phyloP scores from a whole-genome alignment of 768 basidiomycete species.

The Ramaria sp. region DNA sequence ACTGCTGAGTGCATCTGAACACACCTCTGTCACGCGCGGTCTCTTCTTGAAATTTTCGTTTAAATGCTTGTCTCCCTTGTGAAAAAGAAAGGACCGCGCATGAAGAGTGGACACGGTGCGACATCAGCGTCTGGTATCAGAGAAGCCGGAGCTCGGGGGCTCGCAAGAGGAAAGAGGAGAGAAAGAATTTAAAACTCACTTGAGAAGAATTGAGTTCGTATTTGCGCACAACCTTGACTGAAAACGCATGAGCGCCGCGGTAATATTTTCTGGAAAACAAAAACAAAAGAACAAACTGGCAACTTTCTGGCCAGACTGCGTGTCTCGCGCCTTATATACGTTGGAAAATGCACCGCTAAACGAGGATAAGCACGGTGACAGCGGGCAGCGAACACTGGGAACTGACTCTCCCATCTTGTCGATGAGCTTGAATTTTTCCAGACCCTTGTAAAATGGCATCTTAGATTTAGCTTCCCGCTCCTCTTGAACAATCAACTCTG shows the following conservation, averaged over 20 bases:
- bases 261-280: slow-evolving; percentile 11
- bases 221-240: slow-evolving; percentile 93
- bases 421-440: slow-evolving; percentile 65
- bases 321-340: slow-evolving; percentile 87
- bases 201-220: slow-evolving; percentile 84
- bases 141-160: not conserved
- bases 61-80: slow-evolving; percentile 87
- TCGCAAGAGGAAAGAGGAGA: slow-evolving; percentile 7
- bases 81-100: slow-evolving; percentile 12
- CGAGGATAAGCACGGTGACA: not conserved
- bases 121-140: slow-evolving; percentile 10
- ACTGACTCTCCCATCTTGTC: slow-evolving; percentile 94
- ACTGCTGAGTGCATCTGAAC: slow-evolving; percentile 17
- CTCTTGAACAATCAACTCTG: slow-evolving; percentile 64
- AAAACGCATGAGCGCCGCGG: slow-evolving; percentile 12
- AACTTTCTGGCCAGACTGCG: slow-evolving; percentile 61
- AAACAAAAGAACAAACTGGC: slow-evolving; percentile 50
- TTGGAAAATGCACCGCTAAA: slow-evolving; percentile 93
- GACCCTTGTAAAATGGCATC: slow-evolving; percentile 80
- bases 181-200: slow-evolving; percentile 41
- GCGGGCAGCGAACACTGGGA: slow-evolving; percentile 6
- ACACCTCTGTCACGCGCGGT: slow-evolving; percentile 97
- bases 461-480: slow-evolving; percentile 61
- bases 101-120: slow-evolving; percentile 16
- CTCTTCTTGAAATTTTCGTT: slow-evolving; percentile 93